Percentiles rank a stretch among this genome's conserved stretches.
These are phyloP conservation scores for Sugiyamaella valdiviana DNA, from an alignment of 805 yeast genomes.

Conservation along the genomic window DNA sequence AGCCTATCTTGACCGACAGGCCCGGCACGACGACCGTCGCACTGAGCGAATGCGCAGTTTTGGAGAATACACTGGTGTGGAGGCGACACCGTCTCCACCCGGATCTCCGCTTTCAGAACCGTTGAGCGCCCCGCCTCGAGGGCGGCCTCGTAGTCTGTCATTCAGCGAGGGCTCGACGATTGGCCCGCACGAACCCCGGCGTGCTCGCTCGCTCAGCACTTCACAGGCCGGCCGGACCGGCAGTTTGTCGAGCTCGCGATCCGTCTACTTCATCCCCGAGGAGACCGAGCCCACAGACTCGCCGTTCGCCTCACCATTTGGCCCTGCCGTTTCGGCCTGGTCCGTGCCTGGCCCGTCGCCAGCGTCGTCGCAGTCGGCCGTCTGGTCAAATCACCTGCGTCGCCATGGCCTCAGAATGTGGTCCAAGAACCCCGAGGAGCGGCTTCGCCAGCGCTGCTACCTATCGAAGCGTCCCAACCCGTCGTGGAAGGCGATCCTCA, in stretches of 20 bases:
- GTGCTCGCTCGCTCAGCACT: neutral
- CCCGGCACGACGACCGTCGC: neutral
- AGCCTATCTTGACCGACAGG: slow-evolving; percentile 9
- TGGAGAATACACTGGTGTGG: neutral
- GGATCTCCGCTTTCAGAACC: neutral
- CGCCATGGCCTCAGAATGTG: neutral
- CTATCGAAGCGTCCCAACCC: slow-evolving; percentile 21
- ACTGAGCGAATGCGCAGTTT: neutral
- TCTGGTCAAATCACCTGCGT: neutral
- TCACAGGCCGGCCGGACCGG: neutral
- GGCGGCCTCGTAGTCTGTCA: neutral
- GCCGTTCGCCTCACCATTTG: no score
- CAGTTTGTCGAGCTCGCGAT: neutral
- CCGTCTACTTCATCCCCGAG: neutral
- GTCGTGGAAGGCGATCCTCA: slow-evolving; percentile 6
- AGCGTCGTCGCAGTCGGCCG: neutral
- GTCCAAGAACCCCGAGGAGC: slow-evolving; percentile 15
- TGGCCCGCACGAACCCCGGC: neutral
- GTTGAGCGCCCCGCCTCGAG: neutral
- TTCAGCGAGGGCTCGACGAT: neutral
- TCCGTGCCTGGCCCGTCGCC: neutral
- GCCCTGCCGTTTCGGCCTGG: no score
- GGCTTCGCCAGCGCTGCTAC: slow-evolving; percentile 16
- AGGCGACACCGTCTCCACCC: neutral
- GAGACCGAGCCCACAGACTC: no score